These are phyloP conservation scores for Fusarium continuum DNA, from an alignment of 2,329 filamentous ascomycete genomes.

Conservation along the genomic window DNA sequence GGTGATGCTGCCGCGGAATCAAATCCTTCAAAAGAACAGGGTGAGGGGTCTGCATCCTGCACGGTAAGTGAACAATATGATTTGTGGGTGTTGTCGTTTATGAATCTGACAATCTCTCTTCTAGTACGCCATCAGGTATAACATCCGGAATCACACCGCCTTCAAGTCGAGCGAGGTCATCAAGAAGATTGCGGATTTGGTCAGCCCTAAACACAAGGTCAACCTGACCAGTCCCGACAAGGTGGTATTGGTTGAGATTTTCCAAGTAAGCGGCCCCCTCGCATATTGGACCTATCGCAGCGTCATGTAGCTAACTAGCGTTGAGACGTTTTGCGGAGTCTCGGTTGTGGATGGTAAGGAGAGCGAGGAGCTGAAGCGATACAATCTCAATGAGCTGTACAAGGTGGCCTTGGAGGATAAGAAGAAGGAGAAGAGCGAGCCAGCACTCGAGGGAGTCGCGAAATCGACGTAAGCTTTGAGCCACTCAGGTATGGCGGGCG, in stretches of 20 bases:
- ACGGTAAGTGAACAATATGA: slow-evolving; percentile 54
- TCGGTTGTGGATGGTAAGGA: slow-evolving; percentile 76
- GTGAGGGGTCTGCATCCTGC: slow-evolving; percentile 39
- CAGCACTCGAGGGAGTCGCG: slow-evolving; percentile 25
- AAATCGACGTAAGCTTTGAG: slow-evolving; percentile 29
- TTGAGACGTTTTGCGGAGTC: slow-evolving; percentile 79
- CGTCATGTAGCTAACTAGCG: slow-evolving; percentile 35
- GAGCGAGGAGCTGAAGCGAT: slow-evolving; percentile 78
- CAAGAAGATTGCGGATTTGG: slow-evolving; percentile 71
- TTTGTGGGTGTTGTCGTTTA: slow-evolving; percentile 7
- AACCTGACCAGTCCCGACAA: slow-evolving; percentile 81
- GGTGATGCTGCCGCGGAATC: slow-evolving; percentile 23
- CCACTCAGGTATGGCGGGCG: slow-evolving; percentile 6
- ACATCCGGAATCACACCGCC: slow-evolving; percentile 75
- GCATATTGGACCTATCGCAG: slow-evolving; percentile 31
- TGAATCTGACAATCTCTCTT: slow-evolving; percentile 23
- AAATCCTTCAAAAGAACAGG: slow-evolving; percentile 24
- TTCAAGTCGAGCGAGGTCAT: slow-evolving; percentile 76
- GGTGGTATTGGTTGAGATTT: slow-evolving; percentile 82
- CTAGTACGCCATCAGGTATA: slow-evolving; percentile 86
- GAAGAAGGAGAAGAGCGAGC: slow-evolving; percentile 26
- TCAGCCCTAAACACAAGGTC: slow-evolving; percentile 76
- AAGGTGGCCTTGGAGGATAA: slow-evolving; percentile 44
- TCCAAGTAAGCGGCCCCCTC: slow-evolving; percentile 66
- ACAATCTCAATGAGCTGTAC: slow-evolving; percentile 81